Evolutionary conservation across 129 eudicot species (phyloP), one percentile per base, ranked within the genome.

Genomic region (Tanacetum coccineum): DNA sequence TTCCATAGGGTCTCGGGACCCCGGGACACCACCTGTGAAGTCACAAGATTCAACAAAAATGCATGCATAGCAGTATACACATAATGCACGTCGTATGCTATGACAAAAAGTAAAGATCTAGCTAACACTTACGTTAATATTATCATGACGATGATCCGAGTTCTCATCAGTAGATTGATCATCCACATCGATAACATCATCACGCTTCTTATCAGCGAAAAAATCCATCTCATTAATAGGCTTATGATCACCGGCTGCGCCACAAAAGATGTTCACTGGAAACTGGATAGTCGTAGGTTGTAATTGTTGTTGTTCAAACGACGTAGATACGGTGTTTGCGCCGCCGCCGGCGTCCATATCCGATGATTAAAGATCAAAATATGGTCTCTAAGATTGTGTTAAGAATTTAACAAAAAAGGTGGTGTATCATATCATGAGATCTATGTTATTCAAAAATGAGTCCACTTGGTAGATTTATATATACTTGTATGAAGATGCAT

Each of bases 391-490:
- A 36, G 42, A 36, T 36, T 36, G 42, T 36, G 42, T 36, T 36
- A 36, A 36, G 42, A 6, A 36, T 36, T 36, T 36, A 36, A 36
- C 42, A 36, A 36, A 36, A 36, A 36, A 36, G 42, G 42, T 36
- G 42, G 42, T 36, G 28, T 13, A 55, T 6, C 58, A 45, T 39
- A 50, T 67, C 76, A 82, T 74, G 79, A 59, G 87, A 79, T 81
- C 81, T 75, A 83, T 52, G 58, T 58, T 2, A 68, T 72, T 82
- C 79, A 82, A 85, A 72, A 79, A 83, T 70, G 79, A 79, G 89
- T 87, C 94, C 84, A 87, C 79, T 67, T 26, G 75, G 83, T 78
- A 77, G 86, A 81, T 87, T 77, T 76, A 61, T 67, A 49, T 74
- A 85, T 78, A 36, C 42, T 36, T 36, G 42, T 36, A 36, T 36